These are phyloP conservation scores for Rusavskia elegans DNA, from an alignment of 495 filamentous ascomycete genomes.

Conservation along the genomic window DNA sequence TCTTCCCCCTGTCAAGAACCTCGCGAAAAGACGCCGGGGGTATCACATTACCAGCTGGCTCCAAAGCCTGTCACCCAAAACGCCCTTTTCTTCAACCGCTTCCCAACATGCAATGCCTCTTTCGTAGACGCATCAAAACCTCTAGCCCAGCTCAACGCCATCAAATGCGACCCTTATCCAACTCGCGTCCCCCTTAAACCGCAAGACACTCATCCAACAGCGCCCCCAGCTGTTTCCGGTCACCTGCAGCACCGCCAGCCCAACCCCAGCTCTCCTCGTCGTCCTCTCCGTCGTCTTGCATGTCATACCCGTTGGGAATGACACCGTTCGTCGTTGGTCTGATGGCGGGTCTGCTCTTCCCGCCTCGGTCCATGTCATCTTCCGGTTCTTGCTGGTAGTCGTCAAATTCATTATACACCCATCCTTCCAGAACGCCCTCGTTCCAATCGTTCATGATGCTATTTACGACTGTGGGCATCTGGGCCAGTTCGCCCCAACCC, in stretches of 20 bases:
- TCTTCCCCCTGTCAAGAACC: no score
- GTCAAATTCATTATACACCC: slow-evolving; percentile 12
- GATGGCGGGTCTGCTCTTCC: slow-evolving; percentile 2
- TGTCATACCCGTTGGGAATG: slow-evolving; percentile 9
- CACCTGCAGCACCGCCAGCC: slow-evolving; percentile 51
- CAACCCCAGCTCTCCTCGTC: slow-evolving; percentile 51
- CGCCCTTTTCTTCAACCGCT: neutral
- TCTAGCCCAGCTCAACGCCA: neutral
- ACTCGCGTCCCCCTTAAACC: slow-evolving; percentile 16
- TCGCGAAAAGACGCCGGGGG: neutral
- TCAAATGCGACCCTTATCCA: neutral
- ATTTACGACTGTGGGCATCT: slow-evolving; percentile 59
- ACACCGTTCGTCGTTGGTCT: slow-evolving; percentile 16
- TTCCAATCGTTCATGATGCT: slow-evolving; percentile 56
- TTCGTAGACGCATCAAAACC: neutral
- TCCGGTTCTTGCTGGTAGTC: slow-evolving; percentile 18
- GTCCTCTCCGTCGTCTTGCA: slow-evolving; percentile 40
- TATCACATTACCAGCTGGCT: neutral
- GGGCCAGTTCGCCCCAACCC: slow-evolving; percentile 50
- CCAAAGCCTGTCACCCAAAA: neutral
- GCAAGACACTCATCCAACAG: slow-evolving; percentile 51
- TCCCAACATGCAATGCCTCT: neutral
- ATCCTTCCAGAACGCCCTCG: slow-evolving; percentile 58
- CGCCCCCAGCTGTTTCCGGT: slow-evolving; percentile 45
- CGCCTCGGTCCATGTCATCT: slow-evolving; percentile 16